Evolutionary conservation across 2,329 filamentous ascomycete genomes (phyloP).

Genomic region (Exophiala dermatitidis): DNA sequence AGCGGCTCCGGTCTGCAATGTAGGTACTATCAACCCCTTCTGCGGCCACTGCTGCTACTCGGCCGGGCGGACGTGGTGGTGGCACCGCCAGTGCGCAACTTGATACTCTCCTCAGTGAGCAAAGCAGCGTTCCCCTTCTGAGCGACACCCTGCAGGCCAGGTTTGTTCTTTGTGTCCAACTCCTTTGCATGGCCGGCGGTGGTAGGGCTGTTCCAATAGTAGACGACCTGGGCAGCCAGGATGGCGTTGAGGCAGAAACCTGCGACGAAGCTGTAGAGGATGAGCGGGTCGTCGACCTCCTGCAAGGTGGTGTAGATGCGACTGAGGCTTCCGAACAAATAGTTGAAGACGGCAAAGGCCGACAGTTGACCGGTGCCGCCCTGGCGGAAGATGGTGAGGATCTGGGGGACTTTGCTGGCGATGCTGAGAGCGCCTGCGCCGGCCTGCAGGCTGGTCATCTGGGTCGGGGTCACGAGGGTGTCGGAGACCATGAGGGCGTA

Average conservation of each 20-base stretch:
- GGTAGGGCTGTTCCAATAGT: slow-evolving; percentile 73
- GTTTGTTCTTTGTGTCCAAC: slow-evolving; percentile 5
- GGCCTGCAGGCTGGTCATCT: slow-evolving; percentile 69
- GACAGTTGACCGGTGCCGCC: slow-evolving; percentile 92
- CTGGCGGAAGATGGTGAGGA: slow-evolving; percentile 73
- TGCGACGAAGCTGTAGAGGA: slow-evolving; percentile 88
- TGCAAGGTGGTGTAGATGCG: slow-evolving; percentile 97
- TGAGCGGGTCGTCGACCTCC: slow-evolving; percentile 93
- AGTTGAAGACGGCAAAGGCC: slow-evolving; percentile 97
- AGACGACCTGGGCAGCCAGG: slow-evolving; percentile 82
- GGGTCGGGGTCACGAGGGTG: slow-evolving; percentile 57
- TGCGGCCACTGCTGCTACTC: slow-evolving; percentile 23
- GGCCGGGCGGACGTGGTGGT: slow-evolving; percentile 9
- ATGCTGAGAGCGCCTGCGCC: slow-evolving; percentile 76
- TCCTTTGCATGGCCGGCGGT: slow-evolving; percentile 26
- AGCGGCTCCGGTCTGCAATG: not conserved
- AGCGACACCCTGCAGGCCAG: slow-evolving; percentile 11
- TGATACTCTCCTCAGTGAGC: slow-evolving; percentile 22
- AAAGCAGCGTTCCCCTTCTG: slow-evolving; percentile 19
- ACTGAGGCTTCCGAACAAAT: slow-evolving; percentile 82
- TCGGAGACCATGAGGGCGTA: slow-evolving; percentile 63
- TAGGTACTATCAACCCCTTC: slow-evolving; percentile 12
- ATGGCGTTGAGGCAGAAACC: slow-evolving; percentile 86
- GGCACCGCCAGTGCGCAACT: slow-evolving; percentile 10
- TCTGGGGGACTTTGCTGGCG: slow-evolving; percentile 90